Evolutionary conservation across 768 basidiomycete species (phyloP), one percentile per base, ranked within the genome.

Genomic region (Amylocystis lapponica): DNA sequence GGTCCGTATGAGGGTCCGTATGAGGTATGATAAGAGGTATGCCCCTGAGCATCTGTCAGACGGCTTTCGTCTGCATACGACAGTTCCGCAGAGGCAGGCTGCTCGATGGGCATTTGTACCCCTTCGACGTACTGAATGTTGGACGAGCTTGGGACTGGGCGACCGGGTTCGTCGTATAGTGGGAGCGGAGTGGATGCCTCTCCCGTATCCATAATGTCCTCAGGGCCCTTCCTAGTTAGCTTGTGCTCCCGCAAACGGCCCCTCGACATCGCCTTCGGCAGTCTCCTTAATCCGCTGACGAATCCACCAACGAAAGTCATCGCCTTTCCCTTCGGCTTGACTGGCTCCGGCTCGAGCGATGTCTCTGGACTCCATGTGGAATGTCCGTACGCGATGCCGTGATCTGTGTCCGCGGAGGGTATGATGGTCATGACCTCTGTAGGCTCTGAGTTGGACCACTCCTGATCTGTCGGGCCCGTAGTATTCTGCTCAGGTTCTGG

Each of bases 221-320:
- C 35, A 39, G 49, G 43, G 16, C 40, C 49, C 27, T 51, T 50
- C 30, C 43, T 49, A 21, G 45, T 40, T 31, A 40, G 31, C 36
- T 48, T 49, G 27, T 45, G 48, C 38, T 52, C 47, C 35, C 43
- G 40, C 20, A 46, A 25, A 11, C 29, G 25, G 27, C 44, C 50
- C 45, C 33, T 50, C 11, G 39, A 37, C 41, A 54, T 41, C 11
- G 45, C 46, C 30, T 44, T 45, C 4, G 56, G 54, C 13, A 56
- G 32, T 29, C 39, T 51, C 30, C 42, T 47, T 16, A 55, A 36
- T 3, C 47, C 45, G 2, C 48, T 36, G 23, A 60, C 46, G 42
- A 60, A 60, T 0, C 58, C 56, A 26, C 58, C 58, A 4, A 60
- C 56, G 35, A 57, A 60, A 1, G 37, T 39, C 36, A 34, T 52